These are phyloP conservation scores for Sanguinoderma infundibulare DNA, from an alignment of 1,284 basidiomycete genomes.

Conservation along the genomic window DNA sequence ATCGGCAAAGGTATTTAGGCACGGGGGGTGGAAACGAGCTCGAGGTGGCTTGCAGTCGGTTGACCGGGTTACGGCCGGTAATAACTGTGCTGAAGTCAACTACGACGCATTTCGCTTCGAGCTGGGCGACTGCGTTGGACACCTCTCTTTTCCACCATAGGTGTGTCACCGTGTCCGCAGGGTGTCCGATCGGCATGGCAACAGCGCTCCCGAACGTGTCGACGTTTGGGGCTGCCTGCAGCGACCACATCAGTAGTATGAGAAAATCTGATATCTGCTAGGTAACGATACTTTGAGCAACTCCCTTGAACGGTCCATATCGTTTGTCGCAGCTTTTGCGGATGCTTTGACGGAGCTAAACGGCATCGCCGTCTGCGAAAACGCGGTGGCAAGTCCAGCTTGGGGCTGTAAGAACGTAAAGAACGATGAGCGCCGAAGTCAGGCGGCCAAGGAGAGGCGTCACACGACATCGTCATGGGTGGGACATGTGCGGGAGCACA, in stretches of 20 bases:
- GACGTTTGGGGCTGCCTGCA: too few species aligned
- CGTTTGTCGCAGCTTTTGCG: too few species aligned
- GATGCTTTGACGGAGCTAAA: too few species aligned
- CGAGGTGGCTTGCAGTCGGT: background rate
- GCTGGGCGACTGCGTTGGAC: background rate
- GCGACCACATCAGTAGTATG: too few species aligned
- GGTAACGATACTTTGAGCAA: too few species aligned
- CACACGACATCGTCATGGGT: conserved; percentile 1
- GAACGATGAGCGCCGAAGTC: background rate
- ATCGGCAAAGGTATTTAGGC: background rate
- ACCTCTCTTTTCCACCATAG: too few species aligned
- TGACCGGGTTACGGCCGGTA: background rate
- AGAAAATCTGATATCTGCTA: too few species aligned
- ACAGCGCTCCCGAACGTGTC: too few species aligned
- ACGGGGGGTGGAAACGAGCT: background rate
- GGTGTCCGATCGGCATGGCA: too few species aligned
- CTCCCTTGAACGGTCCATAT: too few species aligned
- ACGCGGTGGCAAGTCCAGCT: background rate
- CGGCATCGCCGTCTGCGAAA: background rate
- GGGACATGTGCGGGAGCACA: background rate
- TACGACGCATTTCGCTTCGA: background rate
- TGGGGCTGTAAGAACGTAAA: too few species aligned
- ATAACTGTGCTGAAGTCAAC: background rate
- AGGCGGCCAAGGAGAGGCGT: background rate
- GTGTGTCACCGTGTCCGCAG: too few species aligned